These are phyloP conservation scores for Mortierella antarctica DNA, from an alignment of 192 early-diverging fungal species.

Conservation along the genomic window DNA sequence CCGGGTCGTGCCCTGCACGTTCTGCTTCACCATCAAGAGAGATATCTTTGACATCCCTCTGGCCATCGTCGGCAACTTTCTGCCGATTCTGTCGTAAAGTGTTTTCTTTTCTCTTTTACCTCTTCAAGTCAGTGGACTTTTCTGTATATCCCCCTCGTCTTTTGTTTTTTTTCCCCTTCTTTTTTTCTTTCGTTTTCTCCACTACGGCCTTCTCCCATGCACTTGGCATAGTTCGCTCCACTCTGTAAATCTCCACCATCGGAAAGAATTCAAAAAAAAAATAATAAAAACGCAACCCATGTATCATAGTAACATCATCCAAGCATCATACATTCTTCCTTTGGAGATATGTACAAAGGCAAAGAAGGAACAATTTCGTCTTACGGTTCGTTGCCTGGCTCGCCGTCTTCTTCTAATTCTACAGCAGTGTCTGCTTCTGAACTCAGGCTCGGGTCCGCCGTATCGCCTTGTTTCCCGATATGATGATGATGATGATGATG, in stretches of 20 bases:
- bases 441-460: no score
- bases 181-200: background rate
- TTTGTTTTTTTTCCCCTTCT: background rate
- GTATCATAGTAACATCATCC: no score
- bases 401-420: no score
- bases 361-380: no score
- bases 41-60: slow-evolving; percentile 97
- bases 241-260: background rate
- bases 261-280: no score
- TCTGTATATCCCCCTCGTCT: background rate
- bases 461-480: no score
- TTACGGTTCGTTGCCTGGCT: no score
- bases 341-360: no score
- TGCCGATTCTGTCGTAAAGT: slow-evolving; percentile 43
- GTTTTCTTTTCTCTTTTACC: background rate
- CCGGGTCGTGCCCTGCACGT: slow-evolving; percentile 85
- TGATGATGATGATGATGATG: no score
- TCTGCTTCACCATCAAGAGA: slow-evolving; percentile 96
- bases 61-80: slow-evolving; percentile 80
- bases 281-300: no score
- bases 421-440: no score
- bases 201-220: background rate
- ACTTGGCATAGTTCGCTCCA: background rate
- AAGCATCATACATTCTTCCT: no score
- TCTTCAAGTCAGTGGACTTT: background rate